Percentiles rank a stretch among this genome's conserved stretches.
These are phyloP conservation scores for Ramaria rubella DNA, from an alignment of 768 basidiomycete species.

Conservation along the genomic window DNA sequence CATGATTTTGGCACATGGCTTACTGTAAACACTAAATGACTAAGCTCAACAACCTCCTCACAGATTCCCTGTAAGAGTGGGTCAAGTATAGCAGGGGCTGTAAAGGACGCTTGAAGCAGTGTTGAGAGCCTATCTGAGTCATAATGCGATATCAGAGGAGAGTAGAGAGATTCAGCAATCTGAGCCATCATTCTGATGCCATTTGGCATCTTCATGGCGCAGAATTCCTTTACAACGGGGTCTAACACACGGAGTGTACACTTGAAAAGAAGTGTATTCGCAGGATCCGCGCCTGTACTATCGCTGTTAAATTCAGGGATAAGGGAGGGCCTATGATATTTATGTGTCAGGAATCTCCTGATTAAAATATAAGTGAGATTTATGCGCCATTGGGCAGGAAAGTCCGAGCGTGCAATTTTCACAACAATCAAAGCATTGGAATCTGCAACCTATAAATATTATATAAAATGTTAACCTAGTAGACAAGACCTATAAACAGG, in stretches of 20 bases:
- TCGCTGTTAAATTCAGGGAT: conserved; percentile 45
- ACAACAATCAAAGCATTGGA: conserved; percentile 70
- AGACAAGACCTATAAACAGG: not conserved
- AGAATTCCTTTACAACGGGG: conserved; percentile 62
- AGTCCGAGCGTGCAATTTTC: conserved; percentile 76
- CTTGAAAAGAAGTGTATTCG: conserved; percentile 44
- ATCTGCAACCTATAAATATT: conserved; percentile 64
- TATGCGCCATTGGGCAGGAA: conserved; percentile 60
- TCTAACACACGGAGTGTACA: conserved; percentile 61
- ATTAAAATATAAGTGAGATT: not conserved
- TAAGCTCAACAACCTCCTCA: conserved; percentile 37
- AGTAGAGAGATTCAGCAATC: conserved; percentile 30
- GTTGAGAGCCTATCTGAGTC: conserved; percentile 6
- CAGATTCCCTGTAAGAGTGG: not conserved
- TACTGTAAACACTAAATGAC: conserved; percentile 70
- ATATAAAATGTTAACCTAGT: not conserved
- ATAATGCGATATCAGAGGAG: not conserved
- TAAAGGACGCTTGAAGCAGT: conserved; percentile 1
- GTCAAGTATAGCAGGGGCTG: not conserved
- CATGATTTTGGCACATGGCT: conserved; percentile 63
- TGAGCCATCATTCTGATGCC: conserved; percentile 61
- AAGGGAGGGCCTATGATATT: conserved; percentile 49
- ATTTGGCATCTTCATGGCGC: conserved; percentile 59
- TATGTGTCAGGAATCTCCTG: not conserved
- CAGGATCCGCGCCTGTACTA: conserved; percentile 47